phyloP scores from a whole-genome alignment of 2,329 filamentous ascomycete genomes.

The Fusarium xyrophilum region DNA sequence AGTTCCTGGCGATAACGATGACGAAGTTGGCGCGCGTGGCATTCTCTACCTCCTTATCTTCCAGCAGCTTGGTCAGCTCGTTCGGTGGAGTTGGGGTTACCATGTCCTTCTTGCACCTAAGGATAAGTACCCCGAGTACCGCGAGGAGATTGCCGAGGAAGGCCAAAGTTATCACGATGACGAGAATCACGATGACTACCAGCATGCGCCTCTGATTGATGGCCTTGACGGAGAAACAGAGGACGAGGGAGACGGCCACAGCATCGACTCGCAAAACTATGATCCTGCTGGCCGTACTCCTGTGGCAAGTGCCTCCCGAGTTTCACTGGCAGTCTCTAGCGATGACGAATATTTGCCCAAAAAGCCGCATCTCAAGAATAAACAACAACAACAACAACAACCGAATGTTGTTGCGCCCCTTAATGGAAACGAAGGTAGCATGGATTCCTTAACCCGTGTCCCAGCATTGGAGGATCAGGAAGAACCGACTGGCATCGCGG shows the following conservation, averaged over 20 bases:
- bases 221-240: conserved; percentile 49
- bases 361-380: conserved; percentile 41
- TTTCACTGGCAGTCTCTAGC: conserved; percentile 58
- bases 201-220: conserved; percentile 54
- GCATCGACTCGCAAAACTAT: conserved; percentile 56
- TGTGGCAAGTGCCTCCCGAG: conserved; percentile 56
- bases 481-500: conserved; percentile 50
- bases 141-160: conserved; percentile 60
- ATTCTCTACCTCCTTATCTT: conserved; percentile 97
- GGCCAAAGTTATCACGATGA: conserved; percentile 65
- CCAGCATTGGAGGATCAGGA: conserved; percentile 51
- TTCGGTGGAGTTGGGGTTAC: conserved; percentile 98
- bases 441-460: conserved; percentile 69
- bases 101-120: conserved; percentile 91
- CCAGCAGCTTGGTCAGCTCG: conserved; percentile 93
- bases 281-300: conserved; percentile 65
- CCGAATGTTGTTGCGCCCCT: conserved; percentile 37
- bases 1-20: conserved; percentile 90
- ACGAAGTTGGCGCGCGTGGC: conserved; percentile 90
- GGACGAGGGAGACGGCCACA: conserved; percentile 47
- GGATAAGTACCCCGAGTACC: conserved; percentile 72
- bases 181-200: conserved; percentile 51
- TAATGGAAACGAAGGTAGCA: conserved; percentile 55
- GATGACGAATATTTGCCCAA: conserved; percentile 52
- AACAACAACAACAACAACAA: conserved; percentile 40